Evolutionary conservation across 2,329 filamentous ascomycete species (phyloP), one percentile per base, ranked within the genome.

Genomic region (Xylariomycetidae sp.): DNA sequence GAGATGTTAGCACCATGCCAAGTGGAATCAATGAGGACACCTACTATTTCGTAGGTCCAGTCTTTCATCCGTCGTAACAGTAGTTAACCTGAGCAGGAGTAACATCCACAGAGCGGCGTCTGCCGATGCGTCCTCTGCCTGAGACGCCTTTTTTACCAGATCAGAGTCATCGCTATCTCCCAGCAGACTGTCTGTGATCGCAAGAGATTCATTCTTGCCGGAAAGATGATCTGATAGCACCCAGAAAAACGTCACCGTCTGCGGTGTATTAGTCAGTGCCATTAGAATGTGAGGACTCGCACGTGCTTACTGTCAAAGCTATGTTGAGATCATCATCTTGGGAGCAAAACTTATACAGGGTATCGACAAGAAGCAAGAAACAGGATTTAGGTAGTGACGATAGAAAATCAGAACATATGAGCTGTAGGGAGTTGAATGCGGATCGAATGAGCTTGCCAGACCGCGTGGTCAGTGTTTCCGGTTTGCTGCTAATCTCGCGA

Each of bases 241-340:
- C 88, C 89, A 96, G 58, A 95, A 94, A 54, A 94, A 92, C 0
- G 90, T 95, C 7, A 95, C 86, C 1, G 89, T 92, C 77, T 87
- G 31, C 3, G 17, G 23, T 39, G 31, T 34, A 49, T 33, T 22
- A 22, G 44, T 45, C 14, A 43, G 27, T 15, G 33, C 22, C 14
- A 11, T 31, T 7, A n/a, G 22, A 30, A 22, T 7, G 6, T 12
- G 9, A 37, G 20, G 13, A 13, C 3, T 4, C 27, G 2, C 3
- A 6, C 11, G 13, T n/a, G 57, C 75, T 60, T 67, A 86, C 84
- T 20, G 92, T 97, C 16, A 98, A 69, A 0, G 90, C 90, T 51
- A 97, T 94, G 48, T 98, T 98, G 23, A 98, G 71, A 53, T 98
- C 92, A 46, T 94, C 86, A 44, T 82, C 74, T 58, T 98, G 92